Base-by-base conservation (phyloP, 768 basidiomycete species). In the Naematelia encephala region DNA sequence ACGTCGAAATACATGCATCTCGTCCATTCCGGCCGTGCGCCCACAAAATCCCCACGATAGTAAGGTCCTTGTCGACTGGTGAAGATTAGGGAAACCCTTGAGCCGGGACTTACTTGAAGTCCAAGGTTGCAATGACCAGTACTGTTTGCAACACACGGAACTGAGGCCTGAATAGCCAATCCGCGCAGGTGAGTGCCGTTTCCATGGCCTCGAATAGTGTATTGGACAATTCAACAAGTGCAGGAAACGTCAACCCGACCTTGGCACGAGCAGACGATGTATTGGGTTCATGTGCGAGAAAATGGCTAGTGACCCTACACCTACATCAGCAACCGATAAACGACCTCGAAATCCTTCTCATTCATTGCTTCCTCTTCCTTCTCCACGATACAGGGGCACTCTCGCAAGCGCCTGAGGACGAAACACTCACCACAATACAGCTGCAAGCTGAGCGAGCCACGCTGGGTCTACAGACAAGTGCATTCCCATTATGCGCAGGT, bases 1-100 rank as follows among this genome's bases (percentile, higher is more conserved):
- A 51, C 50, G 22, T 51, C 50, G 19, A 51, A 29, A 12, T 27
- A 51, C 50, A 51, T 51, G 50, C 50, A 51, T 14, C 27, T 16
- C 21, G 23, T 51, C 50, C 34, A 39, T 39, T 39, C 57, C 14
- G 30, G 8, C 12, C 34, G 57, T 5, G 49, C 26, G 3, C 57
- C 49, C 16, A 51, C 26, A 12, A 28, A 21, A 14, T 11, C 29
- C 3, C 50, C 48, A 19, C 50, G 50, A 39, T 51, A 44, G 28
- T 52, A 58, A 26, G 50, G 50, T 12, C 57, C 57, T 23, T 58
- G 57, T n/a, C 30, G 43, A 25, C 57, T 58, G 26, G 16, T 29
- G 10, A 21, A 29, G n/a, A 30, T 5, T n/a, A 13, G 23, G 11
- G 16, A 21, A 11, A 21, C n/a, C 28, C 10, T 23, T 11, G 14